phyloP scores from a whole-genome alignment of 371 early-diverging fungal genomes.

The Globomyces sp. region DNA sequence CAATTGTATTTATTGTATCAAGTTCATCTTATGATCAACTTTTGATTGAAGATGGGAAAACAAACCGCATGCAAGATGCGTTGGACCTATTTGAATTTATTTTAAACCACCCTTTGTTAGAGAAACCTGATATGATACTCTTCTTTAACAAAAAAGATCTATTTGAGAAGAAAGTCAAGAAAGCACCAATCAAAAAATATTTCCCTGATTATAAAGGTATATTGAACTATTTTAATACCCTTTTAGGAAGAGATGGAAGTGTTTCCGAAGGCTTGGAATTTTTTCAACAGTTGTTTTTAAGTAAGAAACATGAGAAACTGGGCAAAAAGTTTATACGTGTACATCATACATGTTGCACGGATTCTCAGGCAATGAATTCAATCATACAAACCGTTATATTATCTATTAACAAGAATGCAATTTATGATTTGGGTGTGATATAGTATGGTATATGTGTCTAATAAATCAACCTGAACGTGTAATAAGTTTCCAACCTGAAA shows the following conservation, averaged over 20 bases:
- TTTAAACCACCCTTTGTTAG: conserved; percentile 14
- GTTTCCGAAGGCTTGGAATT: background rate
- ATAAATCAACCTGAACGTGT: no score
- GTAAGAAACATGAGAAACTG: background rate
- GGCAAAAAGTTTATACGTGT: background rate
- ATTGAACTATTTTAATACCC: background rate
- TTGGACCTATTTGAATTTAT: conserved; percentile 16
- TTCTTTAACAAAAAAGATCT: conserved; percentile 19
- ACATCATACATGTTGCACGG: conserved; percentile 1
- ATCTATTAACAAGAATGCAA: background rate
- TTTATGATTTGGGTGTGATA: no score
- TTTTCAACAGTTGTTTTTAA: background rate
- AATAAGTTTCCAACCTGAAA: no score
- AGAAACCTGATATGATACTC: conserved; percentile 12
- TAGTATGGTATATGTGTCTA: no score
- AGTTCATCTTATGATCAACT: conserved; percentile 25
- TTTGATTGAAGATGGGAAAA: conserved; percentile 13
- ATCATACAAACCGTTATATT: conserved; percentile 11
- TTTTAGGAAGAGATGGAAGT: background rate
- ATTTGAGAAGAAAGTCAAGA: conserved; percentile 11
- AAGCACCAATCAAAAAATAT: conserved; percentile 10
- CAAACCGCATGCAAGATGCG: conserved; percentile 15
- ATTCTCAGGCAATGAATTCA: conserved; percentile 2
- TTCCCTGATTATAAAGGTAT: conserved; percentile 23
- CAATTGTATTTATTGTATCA: conserved; percentile 36